These are phyloP conservation scores for Yarrowia alimentaria DNA, from an alignment of 805 yeast genomes.

Conservation along the genomic window DNA sequence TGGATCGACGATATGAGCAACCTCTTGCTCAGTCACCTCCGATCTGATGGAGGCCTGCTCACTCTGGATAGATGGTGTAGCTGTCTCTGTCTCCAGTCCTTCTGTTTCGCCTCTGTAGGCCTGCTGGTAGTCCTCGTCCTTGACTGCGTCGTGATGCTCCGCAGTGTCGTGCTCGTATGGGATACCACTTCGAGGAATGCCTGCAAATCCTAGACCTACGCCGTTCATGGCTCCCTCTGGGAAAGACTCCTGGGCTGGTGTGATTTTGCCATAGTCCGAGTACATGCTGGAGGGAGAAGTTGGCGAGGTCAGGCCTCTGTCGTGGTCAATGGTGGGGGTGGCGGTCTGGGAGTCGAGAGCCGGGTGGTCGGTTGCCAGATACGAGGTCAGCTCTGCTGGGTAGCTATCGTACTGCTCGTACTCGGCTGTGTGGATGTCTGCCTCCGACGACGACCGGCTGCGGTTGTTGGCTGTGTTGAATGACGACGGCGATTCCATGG, in stretches of 20 bases:
- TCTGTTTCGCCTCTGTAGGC: too few species aligned
- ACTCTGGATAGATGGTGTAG: too few species aligned
- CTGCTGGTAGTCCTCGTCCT: background rate
- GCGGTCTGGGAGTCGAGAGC: background rate
- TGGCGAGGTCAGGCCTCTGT: background rate
- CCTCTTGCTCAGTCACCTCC: too few species aligned
- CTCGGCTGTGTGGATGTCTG: constrained; percentile 4
- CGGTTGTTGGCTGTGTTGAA: constrained; percentile 20
- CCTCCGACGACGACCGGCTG: constrained; percentile 9
- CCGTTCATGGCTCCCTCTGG: background rate
- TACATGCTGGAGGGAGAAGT: constrained; percentile 21
- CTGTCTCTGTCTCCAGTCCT: too few species aligned
- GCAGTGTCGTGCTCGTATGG: background rate
- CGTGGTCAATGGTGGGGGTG: constrained; percentile 5
- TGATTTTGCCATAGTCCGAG: constrained; percentile 9
- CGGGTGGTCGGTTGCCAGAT: too few species aligned
- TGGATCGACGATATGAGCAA: too few species aligned
- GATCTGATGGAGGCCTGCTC: too few species aligned
- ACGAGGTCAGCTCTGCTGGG: background rate
- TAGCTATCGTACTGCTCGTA: background rate
- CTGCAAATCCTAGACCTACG: constrained; percentile 7
- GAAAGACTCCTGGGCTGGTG: background rate
- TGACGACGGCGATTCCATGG: constrained; percentile 19
- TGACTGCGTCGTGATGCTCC: background rate
- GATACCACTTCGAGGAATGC: constrained; percentile 3